Evolutionary conservation across 2,329 filamentous ascomycete species (phyloP), one percentile per base, ranked within the genome.

Genomic region (Colletotrichum sp.): DNA sequence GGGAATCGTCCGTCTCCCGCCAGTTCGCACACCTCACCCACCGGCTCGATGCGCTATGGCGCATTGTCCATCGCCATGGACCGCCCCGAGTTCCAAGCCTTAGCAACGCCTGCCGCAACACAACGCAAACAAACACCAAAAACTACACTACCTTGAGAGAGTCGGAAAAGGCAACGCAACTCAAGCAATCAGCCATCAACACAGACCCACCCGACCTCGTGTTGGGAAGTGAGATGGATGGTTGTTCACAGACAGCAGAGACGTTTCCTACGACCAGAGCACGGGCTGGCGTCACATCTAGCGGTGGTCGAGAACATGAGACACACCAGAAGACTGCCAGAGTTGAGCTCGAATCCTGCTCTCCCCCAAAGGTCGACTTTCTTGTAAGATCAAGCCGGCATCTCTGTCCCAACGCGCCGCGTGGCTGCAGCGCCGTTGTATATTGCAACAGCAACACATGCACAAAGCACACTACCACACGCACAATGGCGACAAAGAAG

Each of bases 261-360:
- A 69, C 44, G 70, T 74, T 69, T 76, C 69, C 74, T 55, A 76
- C 70, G 34, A 30, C 70, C 39, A 69, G 65, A 60, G 74, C 74
- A 74, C 74, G 71, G 74, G 30, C 70, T 76, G 70, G 74, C 70
- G 74, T 74, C 70, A 69, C 49, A 72, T 76, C 59, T 74, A 69
- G 71, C 49, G 69, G 64, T 49, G 64, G 30, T 60, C 36, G 6
- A 28, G 30, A 73, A 44, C 69, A 28, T 64, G 65, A 73, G 64
- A 74, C 64, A 67, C 52, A 59, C 49, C 74, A 69, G 34, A 73
- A 57, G 24, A 49, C 44, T 76, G 57, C 64, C 70, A 76, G 26
- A 66, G 16, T 39, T 39, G 36, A 52, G 67, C 60, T 71, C n/a
- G 67, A 65, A 65, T 65, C 72, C 57, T 24, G 63, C 24, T 34